These are phyloP conservation scores for Clathrospora elynae DNA, from an alignment of 2,329 filamentous ascomycete species.

Conservation along the genomic window DNA sequence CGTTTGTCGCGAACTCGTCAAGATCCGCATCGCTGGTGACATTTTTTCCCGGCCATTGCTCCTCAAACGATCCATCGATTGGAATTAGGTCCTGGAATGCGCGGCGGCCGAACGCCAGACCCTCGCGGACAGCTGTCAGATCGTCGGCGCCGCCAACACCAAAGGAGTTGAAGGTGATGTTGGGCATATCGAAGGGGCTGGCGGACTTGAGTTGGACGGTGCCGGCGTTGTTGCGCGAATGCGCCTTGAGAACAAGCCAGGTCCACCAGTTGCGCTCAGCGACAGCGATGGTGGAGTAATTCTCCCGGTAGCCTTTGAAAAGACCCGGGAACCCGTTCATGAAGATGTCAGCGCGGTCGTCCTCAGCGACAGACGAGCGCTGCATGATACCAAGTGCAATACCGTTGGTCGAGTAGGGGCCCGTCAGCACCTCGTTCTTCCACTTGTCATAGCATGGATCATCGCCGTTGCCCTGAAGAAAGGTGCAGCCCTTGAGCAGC, in stretches of 20 bases:
- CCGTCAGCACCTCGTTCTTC: conserved; percentile 47
- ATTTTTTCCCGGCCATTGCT: conserved; percentile 56
- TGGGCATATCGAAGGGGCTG: conserved; percentile 66
- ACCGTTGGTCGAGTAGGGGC: conserved; percentile 58
- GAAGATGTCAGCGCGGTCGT: conserved; percentile 58
- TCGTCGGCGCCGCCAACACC: conserved; percentile 46
- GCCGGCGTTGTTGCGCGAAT: conserved; percentile 65
- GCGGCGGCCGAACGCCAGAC: conserved; percentile 58
- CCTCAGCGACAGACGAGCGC: conserved; percentile 44
- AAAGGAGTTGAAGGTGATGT: conserved; percentile 52
- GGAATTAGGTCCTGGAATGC: conserved; percentile 48
- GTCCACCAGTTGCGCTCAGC: conserved; percentile 53
- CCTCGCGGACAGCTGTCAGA: conserved; percentile 60
- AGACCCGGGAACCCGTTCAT: conserved; percentile 60
- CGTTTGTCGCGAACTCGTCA: conserved; percentile 37
- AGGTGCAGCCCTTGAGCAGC: conserved; percentile 49
- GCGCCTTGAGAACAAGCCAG: conserved; percentile 63
- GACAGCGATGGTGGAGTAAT: conserved; percentile 56
- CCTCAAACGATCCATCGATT: conserved; percentile 52
- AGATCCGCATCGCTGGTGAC: conserved; percentile 53
- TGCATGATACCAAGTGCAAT: conserved; percentile 56
- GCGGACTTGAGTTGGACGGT: conserved; percentile 63
- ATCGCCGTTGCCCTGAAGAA: conserved; percentile 46
- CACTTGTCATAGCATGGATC: conserved; percentile 53
- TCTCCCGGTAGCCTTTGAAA: conserved; percentile 61